Base-by-base conservation (phyloP, 768 basidiomycete genomes). In the Asterophora lycoperdoides region DNA sequence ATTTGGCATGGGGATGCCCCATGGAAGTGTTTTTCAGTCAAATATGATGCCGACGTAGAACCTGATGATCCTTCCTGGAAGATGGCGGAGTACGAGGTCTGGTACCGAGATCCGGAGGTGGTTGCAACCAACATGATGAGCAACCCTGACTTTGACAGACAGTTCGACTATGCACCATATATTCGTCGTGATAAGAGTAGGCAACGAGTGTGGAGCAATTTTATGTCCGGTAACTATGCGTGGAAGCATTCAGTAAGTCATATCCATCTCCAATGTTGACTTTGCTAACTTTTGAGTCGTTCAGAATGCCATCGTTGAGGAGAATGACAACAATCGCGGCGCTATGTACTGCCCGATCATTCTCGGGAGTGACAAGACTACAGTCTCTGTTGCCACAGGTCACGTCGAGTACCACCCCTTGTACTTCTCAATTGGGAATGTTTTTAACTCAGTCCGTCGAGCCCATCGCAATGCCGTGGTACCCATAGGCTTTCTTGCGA, bases 301-400 rank as follows among this genome's bases (percentile, higher is more conserved):
- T 13, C 1, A 67, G 64, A 61, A 68, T 51, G 49, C 38, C 8
- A 48, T 70, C 47, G 53, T 57, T 10, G 29, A 29, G 9, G 9
- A 53, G 32, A 38, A 61, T 44, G 45, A 48, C 5, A 18, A 33
- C 2, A 69, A 46, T 1, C 56, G 60, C 40, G 66, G 68, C 3
- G 45, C 67, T 0, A 60, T 64, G 48, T 64, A 64, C 46, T 57
- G 60, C 1, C 69, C 70, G 1, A 43, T 70, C 20, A 62, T 71
- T 17, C 55, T 66, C n/a, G 68, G 71, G 1, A 68, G 66, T 28
- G 66, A 73, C 44, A 72, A 73, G 48, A 72, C 69, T 0, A 68
- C 62, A 0, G 66, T 68, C 4, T 72, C 68, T 1, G 65, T 71
- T 19, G 67, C 63, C 0, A 71, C 67, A 0, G 66, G 70, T 1